Evolutionary conservation across 2,329 filamentous ascomycete genomes (phyloP).

Genomic region (Aspergillus sclerotialis): DNA sequence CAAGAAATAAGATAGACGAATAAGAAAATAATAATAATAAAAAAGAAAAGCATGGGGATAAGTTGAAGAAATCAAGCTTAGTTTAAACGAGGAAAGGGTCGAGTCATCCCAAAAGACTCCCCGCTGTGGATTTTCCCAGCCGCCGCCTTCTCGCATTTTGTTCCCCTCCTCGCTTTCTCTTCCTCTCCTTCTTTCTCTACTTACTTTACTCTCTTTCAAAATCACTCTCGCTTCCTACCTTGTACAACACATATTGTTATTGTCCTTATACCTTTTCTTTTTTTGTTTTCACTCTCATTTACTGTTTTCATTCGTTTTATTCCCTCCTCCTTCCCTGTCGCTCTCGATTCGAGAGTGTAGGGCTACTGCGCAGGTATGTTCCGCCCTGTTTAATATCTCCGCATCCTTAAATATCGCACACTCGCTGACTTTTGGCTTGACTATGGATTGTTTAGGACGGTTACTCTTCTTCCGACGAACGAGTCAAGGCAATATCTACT

Average conservation of each 20-base stretch:
- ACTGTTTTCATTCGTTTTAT: slow-evolving; percentile 19
- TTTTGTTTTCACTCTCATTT: slow-evolving; percentile 4
- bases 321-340: slow-evolving; percentile 4
- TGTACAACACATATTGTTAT: slow-evolving; percentile 24
- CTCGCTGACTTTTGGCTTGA: slow-evolving; percentile 6
- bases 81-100: too few species aligned
- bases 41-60: too few species aligned
- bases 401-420: slow-evolving; percentile 20
- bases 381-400: slow-evolving; percentile 27
- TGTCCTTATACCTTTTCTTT: slow-evolving; percentile 10
- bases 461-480: slow-evolving; percentile 16
- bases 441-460: slow-evolving; percentile 5
- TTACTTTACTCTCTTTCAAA: slow-evolving; percentile 10
- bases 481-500: slow-evolving; percentile 5
- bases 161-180: slow-evolving; percentile 14
- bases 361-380: slow-evolving; percentile 5
- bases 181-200: slow-evolving; percentile 14
- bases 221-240: slow-evolving; percentile 8
- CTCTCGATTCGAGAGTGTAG: slow-evolving; percentile 11
- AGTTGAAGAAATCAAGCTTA: too few species aligned
- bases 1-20: too few species aligned
- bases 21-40: too few species aligned
- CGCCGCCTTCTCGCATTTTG: slow-evolving; percentile 9
- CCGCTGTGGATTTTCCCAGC: slow-evolving; percentile 14
- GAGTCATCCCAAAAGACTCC: too few species aligned